phyloP scores from a whole-genome alignment of 495 filamentous ascomycete genomes.

The Penicillium dipodomyicola region DNA sequence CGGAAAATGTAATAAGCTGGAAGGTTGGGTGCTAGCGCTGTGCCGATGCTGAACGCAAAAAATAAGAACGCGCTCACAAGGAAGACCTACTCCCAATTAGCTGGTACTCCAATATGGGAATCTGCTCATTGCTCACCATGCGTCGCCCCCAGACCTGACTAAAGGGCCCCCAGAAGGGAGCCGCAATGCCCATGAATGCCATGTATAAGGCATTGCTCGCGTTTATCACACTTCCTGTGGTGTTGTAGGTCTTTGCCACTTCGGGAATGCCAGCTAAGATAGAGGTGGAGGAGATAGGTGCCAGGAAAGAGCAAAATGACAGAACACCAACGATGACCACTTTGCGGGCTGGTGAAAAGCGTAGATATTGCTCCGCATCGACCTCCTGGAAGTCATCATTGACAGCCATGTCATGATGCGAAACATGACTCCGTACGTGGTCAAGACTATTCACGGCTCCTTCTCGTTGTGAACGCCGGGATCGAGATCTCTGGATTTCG shows the following conservation, averaged over 20 bases:
- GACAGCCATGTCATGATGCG: constrained; percentile 37
- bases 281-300: constrained; percentile 65
- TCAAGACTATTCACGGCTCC: constrained; percentile 17
- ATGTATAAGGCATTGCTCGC: constrained; percentile 68
- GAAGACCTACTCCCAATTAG: constrained; percentile 47
- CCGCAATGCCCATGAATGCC: constrained; percentile 66
- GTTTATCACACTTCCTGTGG: constrained; percentile 64
- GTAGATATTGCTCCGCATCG: constrained; percentile 50
- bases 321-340: constrained; percentile 59
- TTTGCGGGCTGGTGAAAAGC: constrained; percentile 56
- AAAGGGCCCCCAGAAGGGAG: constrained; percentile 66
- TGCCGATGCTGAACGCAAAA: constrained; percentile 61
- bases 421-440: constrained; percentile 30
- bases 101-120: neutral
- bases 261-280: constrained; percentile 70
- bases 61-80: constrained; percentile 57
- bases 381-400: constrained; percentile 29
- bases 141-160: constrained; percentile 65
- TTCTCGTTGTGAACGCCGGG: constrained; percentile 8
- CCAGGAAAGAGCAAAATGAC: constrained; percentile 65
- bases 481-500: constrained; percentile 15
- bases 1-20: constrained; percentile 68
- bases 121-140: constrained; percentile 41
- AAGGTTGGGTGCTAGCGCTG: constrained; percentile 64
- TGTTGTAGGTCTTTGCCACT: constrained; percentile 59